Evolutionary conservation across 306 rosid species (phyloP), one percentile per base, ranked within the genome.

Genomic region (Mimosa bimucronata): DNA sequence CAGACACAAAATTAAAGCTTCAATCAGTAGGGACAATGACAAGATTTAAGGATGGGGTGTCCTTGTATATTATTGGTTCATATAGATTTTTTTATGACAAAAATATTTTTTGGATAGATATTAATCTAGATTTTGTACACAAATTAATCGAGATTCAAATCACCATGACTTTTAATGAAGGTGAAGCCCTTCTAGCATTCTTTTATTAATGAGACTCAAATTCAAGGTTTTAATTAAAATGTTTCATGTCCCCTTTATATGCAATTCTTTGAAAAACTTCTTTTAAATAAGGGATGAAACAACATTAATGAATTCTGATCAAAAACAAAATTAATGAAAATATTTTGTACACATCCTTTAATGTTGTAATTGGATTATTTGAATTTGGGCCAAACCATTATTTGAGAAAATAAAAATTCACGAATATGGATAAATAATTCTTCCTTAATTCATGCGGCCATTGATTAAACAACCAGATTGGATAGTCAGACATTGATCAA

Each of bases 1-100:
- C 31, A 57, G 13, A 71, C 13, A 71, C 31, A 79, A 79, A 75
- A 73, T 40, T 41, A 15, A 46, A 53, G 60, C 26, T 53, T 30
- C 26, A 67, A 67, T 19, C 53, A 71, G 45, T 28, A 34, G 69
- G 78, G 85, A 80, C 87, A 26, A 61, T 80, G 83, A 83, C 75
- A 83, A 71, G 85, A 80, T 73, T 50, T 62, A 16, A 41, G 42
- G 81, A 81, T 86, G 83, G 83, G 83, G 71, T 68, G 34, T 40
- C 2, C 68, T 14, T 76, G 2, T 69, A 70, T 41, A 71, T 83
- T 34, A 82, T 79, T 79, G 81, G 81, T 74, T 41, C 81, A 73
- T 80, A 30, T 66, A 4, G 71, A 76, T 50, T 82, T 71, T 66
- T 34, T 6, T 16, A 4, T 15, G 62, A 23, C 62, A 21, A 9